Conservation (phyloP, 1,139 yeast species). For the Yamadazyma atlantica region DNA sequence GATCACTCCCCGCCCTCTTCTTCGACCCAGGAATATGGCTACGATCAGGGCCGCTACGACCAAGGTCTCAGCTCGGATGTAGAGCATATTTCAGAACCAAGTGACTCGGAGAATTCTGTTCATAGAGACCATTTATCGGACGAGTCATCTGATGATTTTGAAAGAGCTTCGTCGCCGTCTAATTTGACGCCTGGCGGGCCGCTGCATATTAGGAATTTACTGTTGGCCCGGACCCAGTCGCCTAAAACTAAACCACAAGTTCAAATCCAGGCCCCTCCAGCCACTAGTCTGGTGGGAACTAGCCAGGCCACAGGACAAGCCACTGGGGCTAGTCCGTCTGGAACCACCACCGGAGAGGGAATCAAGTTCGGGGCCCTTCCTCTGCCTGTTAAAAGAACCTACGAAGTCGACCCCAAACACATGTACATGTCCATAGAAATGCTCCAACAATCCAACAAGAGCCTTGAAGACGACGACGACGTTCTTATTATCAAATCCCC, state of each 20-base stretch:
- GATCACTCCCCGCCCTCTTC: constrained; percentile 5
- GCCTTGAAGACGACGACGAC: constrained; percentile 66
- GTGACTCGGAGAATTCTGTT: too few relatives aligned
- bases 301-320: too few relatives aligned
- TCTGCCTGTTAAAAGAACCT: constrained; percentile 37
- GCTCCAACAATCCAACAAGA: constrained; percentile 44
- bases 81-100: constrained; percentile 41
- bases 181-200: background rate
- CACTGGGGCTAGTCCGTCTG: background rate
- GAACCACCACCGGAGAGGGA: constrained; percentile 15
- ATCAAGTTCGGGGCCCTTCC: constrained; percentile 44
- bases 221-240: background rate
- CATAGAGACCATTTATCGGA: too few relatives aligned
- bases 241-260: constrained; percentile 1
- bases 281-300: background rate
- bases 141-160: too few relatives aligned
- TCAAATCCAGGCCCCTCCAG: constrained; percentile 1
- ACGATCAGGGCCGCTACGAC: background rate
- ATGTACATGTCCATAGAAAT: constrained; percentile 81
- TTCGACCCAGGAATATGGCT: constrained; percentile 3
- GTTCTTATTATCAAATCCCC: constrained; percentile 82
- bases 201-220: constrained; percentile 4
- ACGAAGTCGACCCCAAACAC: constrained; percentile 74
- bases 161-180: background rate
- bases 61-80: constrained; percentile 13